phyloP scores from a whole-genome alignment of 2,329 filamentous ascomycete genomes.

The Chalaropsis ovoidea region DNA sequence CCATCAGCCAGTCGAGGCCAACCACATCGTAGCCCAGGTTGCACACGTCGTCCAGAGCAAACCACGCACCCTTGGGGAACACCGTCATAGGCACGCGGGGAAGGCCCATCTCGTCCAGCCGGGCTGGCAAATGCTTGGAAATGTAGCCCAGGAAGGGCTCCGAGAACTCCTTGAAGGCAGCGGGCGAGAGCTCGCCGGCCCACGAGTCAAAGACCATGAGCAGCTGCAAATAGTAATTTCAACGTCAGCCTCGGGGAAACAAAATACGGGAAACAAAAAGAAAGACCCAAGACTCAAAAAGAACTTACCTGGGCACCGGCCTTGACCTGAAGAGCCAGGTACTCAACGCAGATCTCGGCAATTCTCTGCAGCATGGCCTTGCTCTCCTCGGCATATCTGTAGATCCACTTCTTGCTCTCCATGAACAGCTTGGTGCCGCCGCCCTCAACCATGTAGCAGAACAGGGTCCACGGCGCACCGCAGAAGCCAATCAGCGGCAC shows the following conservation, averaged over 20 bases:
- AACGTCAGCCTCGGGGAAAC: neutral
- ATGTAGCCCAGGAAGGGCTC: constrained; percentile 82
- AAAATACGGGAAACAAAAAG: neutral
- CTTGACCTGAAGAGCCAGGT: constrained; percentile 81
- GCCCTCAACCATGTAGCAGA: constrained; percentile 99
- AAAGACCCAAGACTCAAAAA: neutral
- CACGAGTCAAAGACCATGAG: constrained; percentile 97
- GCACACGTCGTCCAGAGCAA: constrained; percentile 79
- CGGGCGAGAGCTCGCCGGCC: constrained; percentile 84
- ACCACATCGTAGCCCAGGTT: constrained; percentile 86
- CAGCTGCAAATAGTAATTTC: constrained; percentile 41
- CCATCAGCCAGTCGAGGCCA: constrained; percentile 89
- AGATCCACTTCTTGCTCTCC: constrained; percentile 93
- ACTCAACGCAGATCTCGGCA: constrained; percentile 86
- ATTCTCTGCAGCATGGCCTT: constrained; percentile 83
- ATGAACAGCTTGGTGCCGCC: constrained; percentile 92
- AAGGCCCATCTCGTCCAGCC: constrained; percentile 61
- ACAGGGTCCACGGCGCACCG: constrained; percentile 88
- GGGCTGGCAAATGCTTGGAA: constrained; percentile 64
- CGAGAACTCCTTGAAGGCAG: constrained; percentile 72
- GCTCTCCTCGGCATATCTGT: constrained; percentile 70
- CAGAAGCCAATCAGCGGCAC: constrained; percentile 95
- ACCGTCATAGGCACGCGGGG: constrained; percentile 91
- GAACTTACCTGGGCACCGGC: constrained; percentile 71
- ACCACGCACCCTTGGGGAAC: constrained; percentile 96